Conservation (phyloP, 257 asterid genomes). For the Ilex asprella region DNA sequence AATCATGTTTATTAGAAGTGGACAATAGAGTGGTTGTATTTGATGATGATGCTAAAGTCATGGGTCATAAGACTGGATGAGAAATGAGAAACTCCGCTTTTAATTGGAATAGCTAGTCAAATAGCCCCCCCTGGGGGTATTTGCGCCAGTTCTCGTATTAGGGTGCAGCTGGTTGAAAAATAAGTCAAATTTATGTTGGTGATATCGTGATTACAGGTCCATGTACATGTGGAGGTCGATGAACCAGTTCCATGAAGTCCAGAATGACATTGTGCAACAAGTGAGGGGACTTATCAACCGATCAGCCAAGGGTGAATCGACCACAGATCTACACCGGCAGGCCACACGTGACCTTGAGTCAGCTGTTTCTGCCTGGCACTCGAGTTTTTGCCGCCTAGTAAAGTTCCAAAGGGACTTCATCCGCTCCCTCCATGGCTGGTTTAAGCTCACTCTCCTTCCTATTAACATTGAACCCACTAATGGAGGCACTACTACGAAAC, state of each 20-base stretch:
- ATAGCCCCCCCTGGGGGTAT: too few species aligned
- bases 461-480: conserved; percentile 35
- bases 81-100: too few species aligned
- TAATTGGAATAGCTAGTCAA: too few species aligned
- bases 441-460: conserved; percentile 73
- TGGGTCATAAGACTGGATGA: too few species aligned
- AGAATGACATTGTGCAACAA: conserved; percentile 86
- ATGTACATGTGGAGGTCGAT: conserved; percentile 99
- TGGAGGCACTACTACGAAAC: conserved; percentile 16
- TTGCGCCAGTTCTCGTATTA: too few species aligned
- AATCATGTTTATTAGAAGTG: too few species aligned
- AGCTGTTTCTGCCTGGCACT: conserved; percentile 88
- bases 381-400: conserved; percentile 73
- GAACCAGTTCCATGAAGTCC: conserved; percentile 82
- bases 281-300: conserved; percentile 73
- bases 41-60: too few species aligned
- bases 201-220: conserved; percentile 43
- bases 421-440: conserved; percentile 81
- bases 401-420: conserved; percentile 75
- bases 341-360: conserved; percentile 95
- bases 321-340: conserved; percentile 85
- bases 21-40: too few species aligned
- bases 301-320: conserved; percentile 53
- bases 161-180: too few species aligned
- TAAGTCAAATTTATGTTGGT: too few species aligned